Percentiles rank a stretch among this genome's conserved stretches.
Evolutionary conservation across 2,329 filamentous ascomycete species (phyloP).

Genomic region (Colletotrichum incanum): DNA sequence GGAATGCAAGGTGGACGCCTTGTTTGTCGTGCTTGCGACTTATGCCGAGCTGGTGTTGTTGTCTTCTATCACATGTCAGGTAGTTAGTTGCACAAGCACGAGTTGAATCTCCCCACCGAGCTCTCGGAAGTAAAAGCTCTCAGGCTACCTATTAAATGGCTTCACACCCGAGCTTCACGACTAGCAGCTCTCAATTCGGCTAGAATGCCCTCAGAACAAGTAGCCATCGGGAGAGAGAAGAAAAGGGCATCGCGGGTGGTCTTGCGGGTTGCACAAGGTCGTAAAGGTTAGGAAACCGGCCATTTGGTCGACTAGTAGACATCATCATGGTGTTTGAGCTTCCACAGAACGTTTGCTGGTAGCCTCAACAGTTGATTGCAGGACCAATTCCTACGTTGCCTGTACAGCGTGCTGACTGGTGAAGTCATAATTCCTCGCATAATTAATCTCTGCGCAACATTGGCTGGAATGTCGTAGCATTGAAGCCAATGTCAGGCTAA

Average conservation of each 20-base stretch:
- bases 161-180: not conserved
- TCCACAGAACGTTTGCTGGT: not conserved
- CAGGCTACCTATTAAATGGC: not conserved
- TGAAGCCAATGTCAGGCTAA: slow-evolving; percentile 7
- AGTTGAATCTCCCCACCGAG: too few species aligned
- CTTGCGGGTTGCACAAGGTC: not conserved
- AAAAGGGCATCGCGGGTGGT: too few species aligned
- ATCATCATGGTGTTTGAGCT: not conserved
- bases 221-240: not conserved
- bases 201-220: not conserved
- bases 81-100: not conserved
- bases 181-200: not conserved
- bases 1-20: not conserved
- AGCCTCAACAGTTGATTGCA: not conserved
- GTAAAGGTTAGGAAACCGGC: not conserved
- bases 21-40: too few species aligned
- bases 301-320: not conserved
- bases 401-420: not conserved
- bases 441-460: slow-evolving; percentile 7
- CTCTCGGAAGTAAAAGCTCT: not conserved
- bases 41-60: not conserved
- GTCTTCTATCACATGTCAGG: not conserved
- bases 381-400: not conserved
- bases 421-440: slow-evolving; percentile 20
- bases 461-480: slow-evolving; percentile 1